phyloP scores from a whole-genome alignment of 805 yeast species.

The Candida odintsovae region DNA sequence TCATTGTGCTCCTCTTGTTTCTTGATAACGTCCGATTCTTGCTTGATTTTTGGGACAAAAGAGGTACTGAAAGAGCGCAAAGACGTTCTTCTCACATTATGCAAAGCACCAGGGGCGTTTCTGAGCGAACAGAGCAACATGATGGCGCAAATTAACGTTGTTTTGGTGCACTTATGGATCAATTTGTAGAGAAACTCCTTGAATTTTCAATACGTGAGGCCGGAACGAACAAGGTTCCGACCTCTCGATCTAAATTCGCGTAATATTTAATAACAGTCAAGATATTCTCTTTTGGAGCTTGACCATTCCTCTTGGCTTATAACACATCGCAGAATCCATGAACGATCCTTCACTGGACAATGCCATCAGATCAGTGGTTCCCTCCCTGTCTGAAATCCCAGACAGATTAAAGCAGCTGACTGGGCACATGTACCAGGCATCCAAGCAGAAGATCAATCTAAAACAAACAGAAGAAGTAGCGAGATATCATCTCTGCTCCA shows the following conservation, averaged over 20 bases:
- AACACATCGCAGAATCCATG: not conserved
- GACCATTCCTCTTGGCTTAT: not conserved
- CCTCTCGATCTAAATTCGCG: no score
- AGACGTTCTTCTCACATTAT: not conserved
- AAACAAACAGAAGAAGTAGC: conserved; percentile 56
- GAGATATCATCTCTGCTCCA: conserved; percentile 63
- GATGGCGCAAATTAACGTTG: not conserved
- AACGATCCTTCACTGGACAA: conserved; percentile 13
- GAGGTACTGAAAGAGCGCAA: not conserved
- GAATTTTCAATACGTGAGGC: not conserved
- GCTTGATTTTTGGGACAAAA: not conserved
- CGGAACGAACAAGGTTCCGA: not conserved
- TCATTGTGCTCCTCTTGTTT: conserved; percentile 22
- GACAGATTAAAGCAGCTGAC: conserved; percentile 27
- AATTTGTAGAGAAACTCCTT: not conserved
- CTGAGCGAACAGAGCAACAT: not conserved
- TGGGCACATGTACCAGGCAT: conserved; percentile 36
- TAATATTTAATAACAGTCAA: no score
- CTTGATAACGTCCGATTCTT: conserved; percentile 8
- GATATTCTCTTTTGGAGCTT: no score
- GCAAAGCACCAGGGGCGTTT: not conserved
- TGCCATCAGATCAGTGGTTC: conserved; percentile 45
- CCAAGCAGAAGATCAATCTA: conserved; percentile 44
- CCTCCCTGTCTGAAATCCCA: conserved; percentile 41
- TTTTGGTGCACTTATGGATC: not conserved